phyloP scores from a whole-genome alignment of 495 filamentous ascomycete species.

The Penicillium waksmanii region DNA sequence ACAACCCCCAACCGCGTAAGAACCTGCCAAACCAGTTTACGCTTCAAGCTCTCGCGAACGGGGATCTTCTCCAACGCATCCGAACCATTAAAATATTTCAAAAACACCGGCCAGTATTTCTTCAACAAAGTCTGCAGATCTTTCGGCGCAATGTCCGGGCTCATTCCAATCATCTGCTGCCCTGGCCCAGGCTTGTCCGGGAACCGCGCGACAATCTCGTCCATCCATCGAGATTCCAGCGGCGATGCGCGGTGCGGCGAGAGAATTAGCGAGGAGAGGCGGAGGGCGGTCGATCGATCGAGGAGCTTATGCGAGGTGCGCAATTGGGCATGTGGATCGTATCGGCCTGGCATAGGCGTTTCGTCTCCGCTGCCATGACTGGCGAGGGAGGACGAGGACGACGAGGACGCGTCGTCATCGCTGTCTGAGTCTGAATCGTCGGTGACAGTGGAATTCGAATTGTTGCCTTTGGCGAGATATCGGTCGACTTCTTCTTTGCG shows the following conservation, averaged over 20 bases:
- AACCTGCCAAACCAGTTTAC: slow-evolving; percentile 78
- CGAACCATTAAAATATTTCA: slow-evolving; percentile 86
- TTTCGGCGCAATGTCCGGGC: slow-evolving; percentile 30
- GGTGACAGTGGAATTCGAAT: slow-evolving; percentile 13
- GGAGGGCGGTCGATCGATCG: slow-evolving; percentile 43
- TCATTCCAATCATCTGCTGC: slow-evolving; percentile 7
- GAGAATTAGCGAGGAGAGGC: slow-evolving; percentile 50
- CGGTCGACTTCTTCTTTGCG: slow-evolving; percentile 50
- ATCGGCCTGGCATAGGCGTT: slow-evolving; percentile 39
- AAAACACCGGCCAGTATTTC: slow-evolving; percentile 54
- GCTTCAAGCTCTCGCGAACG: slow-evolving; percentile 78
- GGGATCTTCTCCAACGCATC: slow-evolving; percentile 87
- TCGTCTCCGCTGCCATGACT: slow-evolving; percentile 47
- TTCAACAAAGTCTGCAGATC: slow-evolving; percentile 57
- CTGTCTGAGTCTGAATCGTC: slow-evolving; percentile 23
- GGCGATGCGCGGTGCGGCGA: slow-evolving; percentile 59
- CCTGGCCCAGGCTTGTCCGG: slow-evolving; percentile 34
- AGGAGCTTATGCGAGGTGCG: slow-evolving; percentile 43
- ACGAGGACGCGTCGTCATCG: slow-evolving; percentile 38
- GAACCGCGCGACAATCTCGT: slow-evolving; percentile 67
- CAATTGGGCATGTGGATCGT: slow-evolving; percentile 31
- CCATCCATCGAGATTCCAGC: slow-evolving; percentile 72
- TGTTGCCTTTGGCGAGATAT: slow-evolving; percentile 39
- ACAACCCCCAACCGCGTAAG: slow-evolving; percentile 43
- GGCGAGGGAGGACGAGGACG: slow-evolving; percentile 47